phyloP scores from a whole-genome alignment of 225 moss, liverwort and hornwort species.

The Pleurozium schreberi region DNA sequence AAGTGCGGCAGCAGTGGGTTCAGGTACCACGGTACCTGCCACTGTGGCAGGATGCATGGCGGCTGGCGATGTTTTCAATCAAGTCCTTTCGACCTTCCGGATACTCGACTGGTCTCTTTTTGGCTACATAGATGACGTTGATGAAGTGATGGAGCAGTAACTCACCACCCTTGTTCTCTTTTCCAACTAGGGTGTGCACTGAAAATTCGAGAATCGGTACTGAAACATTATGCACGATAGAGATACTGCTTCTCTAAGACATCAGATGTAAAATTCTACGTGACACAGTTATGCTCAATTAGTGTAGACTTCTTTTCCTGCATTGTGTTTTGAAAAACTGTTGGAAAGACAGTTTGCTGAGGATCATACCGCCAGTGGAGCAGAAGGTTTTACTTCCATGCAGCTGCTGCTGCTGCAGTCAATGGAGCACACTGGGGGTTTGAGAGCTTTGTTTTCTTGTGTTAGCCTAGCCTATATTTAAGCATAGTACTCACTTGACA shows the following conservation, averaged over 20 bases:
- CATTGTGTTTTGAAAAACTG: not conserved
- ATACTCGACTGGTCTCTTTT: constrained; percentile 60
- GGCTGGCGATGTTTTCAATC: constrained; percentile 34
- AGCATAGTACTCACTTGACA: not conserved
- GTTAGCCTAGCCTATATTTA: not conserved
- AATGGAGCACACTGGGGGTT: not conserved
- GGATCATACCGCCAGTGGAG: not conserved
- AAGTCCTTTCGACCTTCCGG: constrained; percentile 34
- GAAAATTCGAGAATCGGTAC: not conserved
- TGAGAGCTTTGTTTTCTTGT: not conserved
- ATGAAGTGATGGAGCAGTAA: constrained; percentile 9
- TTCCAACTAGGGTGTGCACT: not conserved
- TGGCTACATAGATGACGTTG: constrained; percentile 10
- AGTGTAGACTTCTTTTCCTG: not conserved
- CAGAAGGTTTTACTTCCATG: not conserved
- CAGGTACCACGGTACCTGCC: constrained; percentile 26
- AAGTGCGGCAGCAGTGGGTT: constrained; percentile 31
- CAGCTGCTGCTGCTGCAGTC: not conserved
- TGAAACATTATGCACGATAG: not conserved
- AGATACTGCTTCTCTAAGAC: not conserved
- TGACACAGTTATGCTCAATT: not conserved
- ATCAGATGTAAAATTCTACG: not conserved
- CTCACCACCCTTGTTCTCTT: not conserved
- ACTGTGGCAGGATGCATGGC: constrained; percentile 20
- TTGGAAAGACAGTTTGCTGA: not conserved